phyloP scores from a whole-genome alignment of 139 green algal genomes.

The Micractinium conductrix region DNA sequence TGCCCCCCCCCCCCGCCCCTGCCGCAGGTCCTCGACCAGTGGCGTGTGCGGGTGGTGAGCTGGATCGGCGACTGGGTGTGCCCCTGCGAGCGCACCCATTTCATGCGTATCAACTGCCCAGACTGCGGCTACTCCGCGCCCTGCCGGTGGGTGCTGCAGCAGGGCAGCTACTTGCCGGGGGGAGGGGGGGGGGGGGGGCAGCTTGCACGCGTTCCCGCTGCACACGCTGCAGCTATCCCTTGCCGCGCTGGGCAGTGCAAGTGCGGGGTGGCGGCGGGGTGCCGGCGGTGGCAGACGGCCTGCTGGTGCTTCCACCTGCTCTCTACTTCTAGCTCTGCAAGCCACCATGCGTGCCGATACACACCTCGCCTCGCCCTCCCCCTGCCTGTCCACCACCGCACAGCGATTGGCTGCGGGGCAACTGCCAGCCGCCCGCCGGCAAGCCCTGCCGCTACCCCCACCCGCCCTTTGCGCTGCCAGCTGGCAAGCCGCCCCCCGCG shows the following conservation, averaged over 20 bases:
- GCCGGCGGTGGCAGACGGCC: too few species aligned
- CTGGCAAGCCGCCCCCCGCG: background rate
- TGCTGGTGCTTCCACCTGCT: too few species aligned
- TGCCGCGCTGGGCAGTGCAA: background rate
- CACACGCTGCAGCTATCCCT: background rate
- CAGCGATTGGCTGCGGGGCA: background rate
- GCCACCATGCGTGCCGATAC: too few species aligned
- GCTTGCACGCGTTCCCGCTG: too few species aligned
- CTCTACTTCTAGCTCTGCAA: too few species aligned
- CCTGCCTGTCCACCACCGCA: too few species aligned
- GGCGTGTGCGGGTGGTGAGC: slow-evolving; percentile 3
- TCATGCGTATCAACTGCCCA: background rate
- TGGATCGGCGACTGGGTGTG: background rate
- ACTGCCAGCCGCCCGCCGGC: background rate
- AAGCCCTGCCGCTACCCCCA: slow-evolving; percentile 25
- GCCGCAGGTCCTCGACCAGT: background rate
- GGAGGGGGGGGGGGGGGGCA: too few species aligned
- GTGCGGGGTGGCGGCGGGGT: too few species aligned
- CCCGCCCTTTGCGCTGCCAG: slow-evolving; percentile 24
- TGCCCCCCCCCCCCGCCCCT: background rate
- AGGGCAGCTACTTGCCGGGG: too few species aligned
- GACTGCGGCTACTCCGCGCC: background rate
- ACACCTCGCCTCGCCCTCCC: too few species aligned
- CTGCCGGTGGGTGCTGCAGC: background rate
- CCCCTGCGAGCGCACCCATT: background rate